Evolutionary conservation across 768 basidiomycete genomes (phyloP), one percentile per base, ranked within the genome.

Genomic region (Hirschioporus abietinus): DNA sequence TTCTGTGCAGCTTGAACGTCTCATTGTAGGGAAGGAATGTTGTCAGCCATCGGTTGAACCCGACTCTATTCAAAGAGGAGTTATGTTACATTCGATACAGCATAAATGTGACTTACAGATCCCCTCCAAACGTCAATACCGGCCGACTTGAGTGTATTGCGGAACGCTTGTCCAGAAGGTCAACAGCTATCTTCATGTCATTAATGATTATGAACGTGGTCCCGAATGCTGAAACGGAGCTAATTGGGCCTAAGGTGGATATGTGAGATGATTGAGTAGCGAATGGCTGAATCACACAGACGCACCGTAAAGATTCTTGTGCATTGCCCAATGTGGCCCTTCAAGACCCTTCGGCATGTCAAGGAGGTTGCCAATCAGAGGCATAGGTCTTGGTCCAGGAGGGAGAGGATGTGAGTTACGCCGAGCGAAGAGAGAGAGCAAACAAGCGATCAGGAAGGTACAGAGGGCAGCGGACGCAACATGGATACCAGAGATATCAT

Each of bases 111-210:
- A 25, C 71, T 15, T 34, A 70, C 69, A 70, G 58, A 0, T 63
- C 57, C 6, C 63, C 60, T 27, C 67, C 52, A 25, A 63, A 30
- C 12, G 52, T 4, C 18, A 42, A 20, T 17, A 18, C 9, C 6
- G 64, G 64, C 23, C 68, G 68, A 58, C 42, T 42, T 20, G 70
- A 68, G 23, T 72, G 69, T 52, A 63, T 68, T 36, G 64, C 60
- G 27, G 71, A 67, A 1, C 67, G 66, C 60, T 70, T 72, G 12
- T 73, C 72, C 2, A 73, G 67, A 3, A 71, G 64, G 52, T 73
- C 71, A 27, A 63, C 60, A 15, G 71, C 64, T 9, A 65, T 66
- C n/a, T 67, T 30, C 17, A 63, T 42, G 2, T 64, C 63, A 26
- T 66, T 62, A 10, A 73, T 64, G 61, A 73, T 52, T 24, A 72